phyloP scores from a whole-genome alignment of 2,329 filamentous ascomycete genomes.

The Cladosporium sphaerospermum region DNA sequence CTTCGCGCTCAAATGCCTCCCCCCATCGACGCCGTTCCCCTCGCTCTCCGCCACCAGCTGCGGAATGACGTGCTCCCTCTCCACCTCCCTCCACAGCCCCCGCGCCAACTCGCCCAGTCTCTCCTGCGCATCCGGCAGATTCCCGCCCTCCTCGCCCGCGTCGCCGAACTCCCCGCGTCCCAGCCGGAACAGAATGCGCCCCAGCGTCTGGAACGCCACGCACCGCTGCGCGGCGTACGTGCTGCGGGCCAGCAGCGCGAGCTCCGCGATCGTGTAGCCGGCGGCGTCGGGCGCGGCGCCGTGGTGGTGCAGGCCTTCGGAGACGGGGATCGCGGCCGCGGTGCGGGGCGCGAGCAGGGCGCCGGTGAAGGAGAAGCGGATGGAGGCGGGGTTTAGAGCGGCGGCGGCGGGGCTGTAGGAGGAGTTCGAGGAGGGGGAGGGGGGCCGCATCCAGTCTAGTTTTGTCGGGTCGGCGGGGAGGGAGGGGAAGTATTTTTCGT shows the following conservation, averaged over 20 bases:
- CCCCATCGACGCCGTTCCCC: conserved; percentile 49
- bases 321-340: conserved; percentile 67
- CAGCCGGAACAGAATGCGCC: conserved; percentile 74
- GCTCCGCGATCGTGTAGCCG: conserved; percentile 85
- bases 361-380: conserved; percentile 87
- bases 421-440: conserved; percentile 47
- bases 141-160: conserved; percentile 35
- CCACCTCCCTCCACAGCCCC: conserved; percentile 76
- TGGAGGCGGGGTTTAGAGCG: conserved; percentile 64
- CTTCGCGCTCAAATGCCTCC: conserved; percentile 67
- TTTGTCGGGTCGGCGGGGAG: conserved; percentile 78
- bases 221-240: conserved; percentile 82
- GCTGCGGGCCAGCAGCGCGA: conserved; percentile 73
- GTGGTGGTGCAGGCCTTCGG: conserved; percentile 85
- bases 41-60: conserved; percentile 70
- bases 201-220: conserved; percentile 84
- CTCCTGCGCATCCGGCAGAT: conserved; percentile 41
- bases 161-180: conserved; percentile 66
- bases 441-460: conserved; percentile 75
- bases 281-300: conserved; percentile 87
- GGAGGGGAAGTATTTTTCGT: conserved; percentile 88
- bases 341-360: conserved; percentile 69
- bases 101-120: conserved; percentile 49
- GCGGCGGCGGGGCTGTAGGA: conserved; percentile 75
- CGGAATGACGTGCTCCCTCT: conserved; percentile 70